Evolutionary conservation across 2,329 filamentous ascomycete genomes (phyloP).

Genomic region (Bipolaris gigantea): DNA sequence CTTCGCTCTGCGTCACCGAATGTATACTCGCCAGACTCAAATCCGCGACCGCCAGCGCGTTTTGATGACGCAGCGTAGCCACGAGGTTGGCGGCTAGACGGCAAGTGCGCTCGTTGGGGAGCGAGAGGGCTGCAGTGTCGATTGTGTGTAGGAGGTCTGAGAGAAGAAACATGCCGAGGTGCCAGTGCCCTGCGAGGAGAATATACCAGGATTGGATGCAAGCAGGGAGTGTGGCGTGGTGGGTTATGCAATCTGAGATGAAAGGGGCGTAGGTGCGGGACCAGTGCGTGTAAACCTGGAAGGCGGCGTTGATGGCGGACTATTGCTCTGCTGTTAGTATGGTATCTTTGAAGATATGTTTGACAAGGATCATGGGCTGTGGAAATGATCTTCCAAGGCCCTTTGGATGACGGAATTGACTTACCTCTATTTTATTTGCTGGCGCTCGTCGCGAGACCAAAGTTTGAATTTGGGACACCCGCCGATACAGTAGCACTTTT

Average conservation of each 20-base stretch:
- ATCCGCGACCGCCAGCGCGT: slow-evolving; percentile 43
- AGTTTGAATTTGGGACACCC: slow-evolving; percentile 7
- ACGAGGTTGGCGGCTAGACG: slow-evolving; percentile 51
- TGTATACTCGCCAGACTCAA: slow-evolving; percentile 32
- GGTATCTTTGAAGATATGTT: too few relatives aligned
- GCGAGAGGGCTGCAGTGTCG: slow-evolving; percentile 47
- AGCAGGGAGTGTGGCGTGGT: slow-evolving; percentile 54
- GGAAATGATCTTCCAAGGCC: too few relatives aligned
- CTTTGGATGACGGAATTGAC: neutral
- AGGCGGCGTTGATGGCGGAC: slow-evolving; percentile 51
- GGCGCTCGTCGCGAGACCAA: slow-evolving; percentile 3
- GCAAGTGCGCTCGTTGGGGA: slow-evolving; percentile 49
- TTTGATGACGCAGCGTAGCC: slow-evolving; percentile 34
- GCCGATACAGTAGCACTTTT: slow-evolving; percentile 8
- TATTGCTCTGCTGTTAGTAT: neutral
- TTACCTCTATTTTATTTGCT: slow-evolving; percentile 4
- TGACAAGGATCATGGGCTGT: too few relatives aligned
- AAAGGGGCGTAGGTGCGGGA: slow-evolving; percentile 55
- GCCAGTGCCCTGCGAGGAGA: slow-evolving; percentile 60
- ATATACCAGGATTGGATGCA: slow-evolving; percentile 63
- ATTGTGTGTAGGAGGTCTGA: slow-evolving; percentile 56
- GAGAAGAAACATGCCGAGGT: slow-evolving; percentile 58
- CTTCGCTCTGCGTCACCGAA: neutral
- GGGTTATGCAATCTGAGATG: slow-evolving; percentile 55
- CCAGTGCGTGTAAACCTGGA: slow-evolving; percentile 60